These are phyloP conservation scores for Beauveria sp. DNA, from an alignment of 2,329 filamentous ascomycete genomes.

Conservation along the genomic window DNA sequence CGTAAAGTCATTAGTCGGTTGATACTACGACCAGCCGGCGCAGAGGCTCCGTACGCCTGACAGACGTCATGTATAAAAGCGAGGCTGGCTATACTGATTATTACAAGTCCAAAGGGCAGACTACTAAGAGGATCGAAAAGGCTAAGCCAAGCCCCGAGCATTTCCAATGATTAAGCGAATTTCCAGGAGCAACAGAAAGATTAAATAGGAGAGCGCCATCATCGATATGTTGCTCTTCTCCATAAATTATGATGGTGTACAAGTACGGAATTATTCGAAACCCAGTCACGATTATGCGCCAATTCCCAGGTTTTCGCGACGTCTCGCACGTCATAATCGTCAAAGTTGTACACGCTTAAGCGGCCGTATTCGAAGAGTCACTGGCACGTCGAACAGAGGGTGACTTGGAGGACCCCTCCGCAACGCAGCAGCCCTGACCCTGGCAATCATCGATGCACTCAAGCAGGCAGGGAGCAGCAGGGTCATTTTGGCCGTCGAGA, in stretches of 20 bases:
- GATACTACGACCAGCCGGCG: neutral
- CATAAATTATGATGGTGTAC: neutral
- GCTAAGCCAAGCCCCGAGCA: neutral
- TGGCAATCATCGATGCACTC: conserved; percentile 35
- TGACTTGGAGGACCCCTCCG: conserved; percentile 25
- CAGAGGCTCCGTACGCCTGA: neutral
- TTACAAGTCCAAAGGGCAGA: neutral
- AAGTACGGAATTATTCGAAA: conserved; percentile 3
- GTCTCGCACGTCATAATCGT: neutral
- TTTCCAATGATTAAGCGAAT: neutral
- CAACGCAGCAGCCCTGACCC: conserved; percentile 24
- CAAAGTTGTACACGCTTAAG: neutral
- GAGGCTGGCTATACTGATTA: neutral
- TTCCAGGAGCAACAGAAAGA: neutral
- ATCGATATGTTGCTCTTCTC: conserved; percentile 4
- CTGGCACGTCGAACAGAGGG: conserved; percentile 30
- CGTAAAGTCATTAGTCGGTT: neutral
- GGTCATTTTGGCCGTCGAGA: conserved; percentile 27
- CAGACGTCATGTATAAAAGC: neutral
- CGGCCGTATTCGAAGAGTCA: conserved; percentile 21
- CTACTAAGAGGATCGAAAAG: neutral
- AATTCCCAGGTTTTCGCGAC: neutral
- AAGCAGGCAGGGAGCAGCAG: conserved; percentile 36
- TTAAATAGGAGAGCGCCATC: neutral
- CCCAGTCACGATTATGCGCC: neutral